Conservation (phyloP, 352 stramenopile genomes). For the Lagenidium giganteum region DNA sequence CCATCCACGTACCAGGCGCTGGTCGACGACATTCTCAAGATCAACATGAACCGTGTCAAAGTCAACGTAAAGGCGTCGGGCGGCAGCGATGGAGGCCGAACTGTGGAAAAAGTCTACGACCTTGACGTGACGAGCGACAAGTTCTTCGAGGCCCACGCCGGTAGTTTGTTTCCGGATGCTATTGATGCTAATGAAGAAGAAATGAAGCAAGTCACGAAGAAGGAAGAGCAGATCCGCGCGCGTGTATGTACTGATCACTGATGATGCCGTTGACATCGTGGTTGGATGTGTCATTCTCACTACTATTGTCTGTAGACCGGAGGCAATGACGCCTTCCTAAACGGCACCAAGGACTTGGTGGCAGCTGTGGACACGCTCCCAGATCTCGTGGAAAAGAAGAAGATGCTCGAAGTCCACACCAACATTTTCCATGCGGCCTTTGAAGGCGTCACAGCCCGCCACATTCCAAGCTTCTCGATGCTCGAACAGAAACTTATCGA, state of each 20-base stretch:
- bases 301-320: constrained; percentile 42
- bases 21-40: constrained; percentile 95
- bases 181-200: constrained; percentile 87
- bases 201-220: constrained; percentile 83
- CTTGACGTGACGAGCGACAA: constrained; percentile 77
- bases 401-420: constrained; percentile 85
- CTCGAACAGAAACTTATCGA: constrained; percentile 86
- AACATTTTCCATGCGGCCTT: constrained; percentile 87
- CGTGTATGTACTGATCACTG: constrained; percentile 13
- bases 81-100: constrained; percentile 26
- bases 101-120: constrained; percentile 70
- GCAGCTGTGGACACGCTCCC: constrained; percentile 81
- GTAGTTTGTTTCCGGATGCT: constrained; percentile 71
- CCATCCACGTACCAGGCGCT: constrained; percentile 92
- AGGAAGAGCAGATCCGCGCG: constrained; percentile 79
- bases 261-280: neutral
- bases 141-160: constrained; percentile 78
- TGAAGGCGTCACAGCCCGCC: constrained; percentile 66
- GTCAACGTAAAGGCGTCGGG: constrained; percentile 70
- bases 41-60: constrained; percentile 95
- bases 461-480: constrained; percentile 82
- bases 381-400: constrained; percentile 83
- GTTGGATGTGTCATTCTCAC: too few species aligned
- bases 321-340: constrained; percentile 52
- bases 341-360: constrained; percentile 79